Conservation (phyloP, 768 basidiomycete genomes). For the Flagelloscypha sp. region DNA sequence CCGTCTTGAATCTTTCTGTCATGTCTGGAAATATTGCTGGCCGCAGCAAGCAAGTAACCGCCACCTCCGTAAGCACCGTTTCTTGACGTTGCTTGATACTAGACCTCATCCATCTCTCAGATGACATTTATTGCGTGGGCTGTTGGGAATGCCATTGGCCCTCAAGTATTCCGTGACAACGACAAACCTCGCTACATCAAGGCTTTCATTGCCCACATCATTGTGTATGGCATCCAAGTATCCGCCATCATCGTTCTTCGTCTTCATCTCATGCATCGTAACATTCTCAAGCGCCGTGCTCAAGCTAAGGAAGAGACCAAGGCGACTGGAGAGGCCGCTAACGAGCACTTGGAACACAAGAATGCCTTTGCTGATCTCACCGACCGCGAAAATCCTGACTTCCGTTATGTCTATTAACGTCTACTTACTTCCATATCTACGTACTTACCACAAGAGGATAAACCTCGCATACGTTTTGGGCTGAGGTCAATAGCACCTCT, state of each 20-base stretch:
- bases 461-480: no score
- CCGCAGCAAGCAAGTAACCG: constrained; percentile 42
- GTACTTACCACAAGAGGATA: no score
- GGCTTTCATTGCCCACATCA: constrained; percentile 38
- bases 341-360: constrained; percentile 26
- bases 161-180: constrained; percentile 39
- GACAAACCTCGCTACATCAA: constrained; percentile 40
- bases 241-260: constrained; percentile 29
- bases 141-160: constrained; percentile 40
- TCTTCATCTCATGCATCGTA: constrained; percentile 32
- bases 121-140: constrained; percentile 33
- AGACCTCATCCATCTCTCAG: not conserved
- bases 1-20: constrained; percentile 36
- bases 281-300: constrained; percentile 30
- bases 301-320: constrained; percentile 22
- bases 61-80: constrained; percentile 41
- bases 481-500: no score
- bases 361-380: constrained; percentile 43
- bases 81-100: constrained; percentile 11
- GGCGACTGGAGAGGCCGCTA: constrained; percentile 22
- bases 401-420: no score
- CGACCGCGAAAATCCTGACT: constrained; percentile 40
- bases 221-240: constrained; percentile 38
- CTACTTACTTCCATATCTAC: no score
- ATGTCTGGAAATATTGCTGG: constrained; percentile 41